A percentile compares a stretch with the other conserved stretches of the same genome.
These are phyloP conservation scores for Colletotrichum costaricense DNA, from an alignment of 2,329 filamentous ascomycete species.

Conservation along the genomic window DNA sequence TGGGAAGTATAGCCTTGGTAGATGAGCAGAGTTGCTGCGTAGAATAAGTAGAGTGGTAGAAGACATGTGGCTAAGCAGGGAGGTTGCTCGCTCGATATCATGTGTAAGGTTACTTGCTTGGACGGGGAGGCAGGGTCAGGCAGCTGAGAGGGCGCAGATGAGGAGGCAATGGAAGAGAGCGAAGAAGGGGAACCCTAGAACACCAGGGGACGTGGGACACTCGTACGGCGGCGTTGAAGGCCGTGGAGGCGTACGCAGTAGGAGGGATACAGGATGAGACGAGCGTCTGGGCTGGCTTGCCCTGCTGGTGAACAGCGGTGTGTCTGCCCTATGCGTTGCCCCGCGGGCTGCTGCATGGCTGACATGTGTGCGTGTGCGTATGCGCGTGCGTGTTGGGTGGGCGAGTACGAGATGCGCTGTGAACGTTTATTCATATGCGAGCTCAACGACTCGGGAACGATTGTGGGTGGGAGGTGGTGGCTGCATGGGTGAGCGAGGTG, in stretches of 20 bases:
- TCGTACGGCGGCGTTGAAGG: background rate
- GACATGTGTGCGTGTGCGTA: conserved; percentile 13
- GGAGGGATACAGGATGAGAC: conserved; percentile 8
- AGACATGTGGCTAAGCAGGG: conserved; percentile 31
- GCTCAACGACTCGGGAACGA: background rate
- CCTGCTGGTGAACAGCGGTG: background rate
- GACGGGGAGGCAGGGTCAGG: background rate
- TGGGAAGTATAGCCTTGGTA: conserved; percentile 2
- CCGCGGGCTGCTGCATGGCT: conserved; percentile 21
- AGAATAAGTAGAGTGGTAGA: conserved; percentile 2
- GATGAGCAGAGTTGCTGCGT: conserved; percentile 32
- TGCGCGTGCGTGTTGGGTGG: background rate
- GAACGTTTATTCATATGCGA: background rate
- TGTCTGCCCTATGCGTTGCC: conserved; percentile 16
- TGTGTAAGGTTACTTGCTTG: background rate
- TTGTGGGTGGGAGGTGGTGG: background rate
- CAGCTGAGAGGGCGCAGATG: background rate
- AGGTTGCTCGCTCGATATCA: background rate
- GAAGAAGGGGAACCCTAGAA: background rate
- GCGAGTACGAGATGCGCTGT: background rate
- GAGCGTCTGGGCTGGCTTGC: conserved; percentile 19
- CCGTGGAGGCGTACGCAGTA: too few relatives aligned
- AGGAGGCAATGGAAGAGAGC: background rate
- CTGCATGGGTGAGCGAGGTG: background rate
- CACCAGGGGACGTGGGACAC: background rate